Evolutionary conservation across 768 basidiomycete species (phyloP), one percentile per base, ranked within the genome.

Genomic region (Tubosaeta sp.): DNA sequence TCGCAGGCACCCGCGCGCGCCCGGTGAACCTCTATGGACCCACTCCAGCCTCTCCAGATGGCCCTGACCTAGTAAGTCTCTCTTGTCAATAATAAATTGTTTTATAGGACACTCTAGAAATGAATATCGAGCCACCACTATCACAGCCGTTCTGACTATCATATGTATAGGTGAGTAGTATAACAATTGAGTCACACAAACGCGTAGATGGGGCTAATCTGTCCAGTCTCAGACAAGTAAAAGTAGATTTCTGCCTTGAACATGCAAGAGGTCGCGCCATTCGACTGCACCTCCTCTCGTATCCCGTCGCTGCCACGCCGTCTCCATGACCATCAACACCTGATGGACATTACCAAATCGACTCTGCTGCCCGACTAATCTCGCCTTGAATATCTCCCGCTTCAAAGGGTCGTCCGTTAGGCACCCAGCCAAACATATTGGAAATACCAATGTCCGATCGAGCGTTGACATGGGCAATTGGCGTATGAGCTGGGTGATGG

Each of bases 381-480:
- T 74, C 21, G 71, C 68, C 59, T 81, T 84, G 65, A 86, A 72
- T 58, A 82, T 76, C 45, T 82, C 81, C 31, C 83, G 75, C 44
- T 73, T 73, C 35, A 66, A 70, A 16, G 74, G 78, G 64, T 84
- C 81, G 65, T 87, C 82, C 40, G 86, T 80, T 77, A 90, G 76
- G 65, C 82, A 82, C 6, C 84, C 89, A 27, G 84, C 82, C 36
- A 92, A 71, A 63, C 82, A 84, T 49, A 88, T 76, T 25, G 89
- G 87, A 68, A 90, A 85, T 19, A 87, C 72, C 36, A 90, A 67
- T 8, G 79, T 75, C 50, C 86, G 80, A 65, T 92, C 89, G 38
- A 80, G 67, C 51, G 79, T 73, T 14, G 83, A 82, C 36, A 79
- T 68, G 24, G 76, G 77, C 46, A 89, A 63, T 56, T 77, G 76